Evolutionary conservation across 257 asterid species (phyloP).

Genomic region (Leonotis leonurus): DNA sequence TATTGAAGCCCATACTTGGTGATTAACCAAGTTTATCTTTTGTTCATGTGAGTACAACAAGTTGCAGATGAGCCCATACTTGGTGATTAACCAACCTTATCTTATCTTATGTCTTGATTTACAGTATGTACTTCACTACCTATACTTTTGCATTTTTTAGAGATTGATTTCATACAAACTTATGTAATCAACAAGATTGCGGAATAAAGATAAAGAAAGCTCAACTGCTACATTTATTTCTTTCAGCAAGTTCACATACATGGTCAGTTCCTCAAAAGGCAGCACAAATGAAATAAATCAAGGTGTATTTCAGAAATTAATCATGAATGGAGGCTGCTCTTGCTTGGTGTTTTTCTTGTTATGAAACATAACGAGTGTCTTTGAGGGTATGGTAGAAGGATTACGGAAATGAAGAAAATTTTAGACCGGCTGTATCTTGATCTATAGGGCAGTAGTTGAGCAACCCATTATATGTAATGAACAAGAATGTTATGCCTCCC

Average conservation of each 20-base stretch:
- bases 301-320: not conserved
- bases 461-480: not conserved
- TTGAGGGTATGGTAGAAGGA: slow-evolving; percentile 1
- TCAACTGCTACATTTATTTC: slow-evolving; percentile 4
- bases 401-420: not conserved
- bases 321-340: slow-evolving; percentile 1
- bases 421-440: not conserved
- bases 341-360: not conserved
- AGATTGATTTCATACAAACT: too few relatives aligned
- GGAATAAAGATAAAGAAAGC: not conserved
- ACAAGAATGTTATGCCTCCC: slow-evolving; percentile 57
- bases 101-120: slow-evolving; percentile 26
- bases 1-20: too few relatives aligned
- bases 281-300: not conserved
- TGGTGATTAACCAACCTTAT: slow-evolving; percentile 36
- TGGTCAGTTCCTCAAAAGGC: not conserved
- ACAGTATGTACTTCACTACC: slow-evolving; percentile 16
- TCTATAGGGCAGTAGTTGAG: not conserved
- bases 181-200: not conserved
- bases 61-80: slow-evolving; percentile 28
- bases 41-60: slow-evolving; percentile 15
- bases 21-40: too few relatives aligned
- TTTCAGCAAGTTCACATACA: slow-evolving; percentile 1
- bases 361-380: not conserved
- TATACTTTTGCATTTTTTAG: not conserved